Evolutionary conservation across 1,284 basidiomycete genomes (phyloP), one percentile per base, ranked within the genome.

Genomic region (Cutaneotrichosporon spelunceum): DNA sequence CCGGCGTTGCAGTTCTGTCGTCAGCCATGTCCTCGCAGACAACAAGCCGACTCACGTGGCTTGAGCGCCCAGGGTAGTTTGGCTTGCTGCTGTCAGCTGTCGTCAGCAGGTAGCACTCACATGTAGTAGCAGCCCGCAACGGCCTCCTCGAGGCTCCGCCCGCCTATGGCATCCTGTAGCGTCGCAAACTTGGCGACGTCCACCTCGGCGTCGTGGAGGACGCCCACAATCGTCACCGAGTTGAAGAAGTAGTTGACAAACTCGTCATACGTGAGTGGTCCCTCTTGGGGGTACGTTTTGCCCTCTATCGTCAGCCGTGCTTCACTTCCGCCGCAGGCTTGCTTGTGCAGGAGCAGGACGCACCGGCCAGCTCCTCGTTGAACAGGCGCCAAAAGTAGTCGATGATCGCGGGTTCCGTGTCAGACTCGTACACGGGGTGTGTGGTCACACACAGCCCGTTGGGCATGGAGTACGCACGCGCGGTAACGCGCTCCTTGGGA

Each of bases 21-120:
- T 60, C 42, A 59, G 62, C 21, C 11, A 4, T 26, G 2, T 19
- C n/a, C 33, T 2, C 3, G 2, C 16, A 23, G 8, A 11, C 9
- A 9, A 24, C 7, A 24, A 9, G 16, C 2, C 19, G 1, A 83
- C 89, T 81, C 71, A 92, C 90, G 82, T 94, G 93, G 42, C 90
- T 92, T 4, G 90, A 91, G 63, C 93, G 84, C n/a, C 93, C 92
- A 3, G 90, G 91, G 79, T 94, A 93, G 76, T 93, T 93, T 39
- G 91, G 90, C 79, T 93, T 94, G 63, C 93, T 84, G 84, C 39
- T n/a, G 53, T 57, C 33, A 59, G 53, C 57, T 53, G 57, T 52
- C 33, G 48, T 26, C 34, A 59, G 13, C n/a, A 33, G 23, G 8
- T 3, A 10, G 13, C 8, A 68, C 64, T 81, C 83, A 75, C 80